Conservation (phyloP, 306 rosid genomes). For the Trichosanthes truncata region DNA sequence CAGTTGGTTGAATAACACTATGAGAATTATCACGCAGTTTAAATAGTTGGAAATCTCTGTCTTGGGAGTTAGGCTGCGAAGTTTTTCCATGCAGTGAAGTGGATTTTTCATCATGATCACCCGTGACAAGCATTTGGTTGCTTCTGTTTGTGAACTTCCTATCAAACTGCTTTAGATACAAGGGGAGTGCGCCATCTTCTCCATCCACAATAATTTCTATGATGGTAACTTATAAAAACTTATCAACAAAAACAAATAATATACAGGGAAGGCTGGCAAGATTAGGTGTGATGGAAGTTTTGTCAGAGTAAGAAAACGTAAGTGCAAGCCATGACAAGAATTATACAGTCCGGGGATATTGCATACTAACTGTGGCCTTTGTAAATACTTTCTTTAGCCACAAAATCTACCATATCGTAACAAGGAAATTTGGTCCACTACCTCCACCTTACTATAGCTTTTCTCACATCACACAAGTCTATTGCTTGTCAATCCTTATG, state of each 20-base stretch:
- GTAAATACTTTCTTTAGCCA: background rate
- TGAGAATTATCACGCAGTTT: constrained; percentile 34
- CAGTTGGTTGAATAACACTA: constrained; percentile 29
- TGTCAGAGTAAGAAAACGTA: background rate
- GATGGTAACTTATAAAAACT: constrained; percentile 15
- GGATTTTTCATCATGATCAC: constrained; percentile 34
- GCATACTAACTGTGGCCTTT: background rate
- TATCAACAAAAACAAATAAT: background rate
- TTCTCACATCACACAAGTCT: background rate
- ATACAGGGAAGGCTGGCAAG: constrained; percentile 7
- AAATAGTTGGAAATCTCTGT: constrained; percentile 27
- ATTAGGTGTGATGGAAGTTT: background rate
- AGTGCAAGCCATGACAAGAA: background rate
- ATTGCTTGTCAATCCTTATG: background rate
- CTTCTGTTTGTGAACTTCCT: constrained; percentile 38
- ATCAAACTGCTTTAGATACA: constrained; percentile 39
- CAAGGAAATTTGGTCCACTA: background rate
- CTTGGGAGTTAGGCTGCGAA: constrained; percentile 29
- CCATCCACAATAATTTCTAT: constrained; percentile 32
- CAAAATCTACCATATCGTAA: background rate
- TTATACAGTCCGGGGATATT: background rate
- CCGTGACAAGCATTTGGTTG: constrained; percentile 30
- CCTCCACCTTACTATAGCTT: background rate
- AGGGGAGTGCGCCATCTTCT: constrained; percentile 27
- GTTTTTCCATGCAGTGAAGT: constrained; percentile 26